Conservation (phyloP, 225 moss, liverwort and hornwort genomes). For the Rhytidiadelphus loreus region DNA sequence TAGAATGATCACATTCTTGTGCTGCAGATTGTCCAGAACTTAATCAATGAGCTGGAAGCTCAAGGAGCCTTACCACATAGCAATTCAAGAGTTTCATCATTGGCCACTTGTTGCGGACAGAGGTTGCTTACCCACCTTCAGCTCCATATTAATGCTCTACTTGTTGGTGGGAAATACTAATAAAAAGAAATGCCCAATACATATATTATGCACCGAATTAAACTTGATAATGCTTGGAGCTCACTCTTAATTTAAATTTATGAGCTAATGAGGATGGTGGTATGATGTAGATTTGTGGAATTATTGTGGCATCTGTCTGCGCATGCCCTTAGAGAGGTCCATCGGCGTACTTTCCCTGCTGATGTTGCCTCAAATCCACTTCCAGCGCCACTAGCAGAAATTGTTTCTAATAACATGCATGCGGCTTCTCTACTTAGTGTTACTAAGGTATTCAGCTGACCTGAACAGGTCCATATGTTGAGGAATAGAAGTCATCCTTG, state of each 20-base stretch:
- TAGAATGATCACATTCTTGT: background rate
- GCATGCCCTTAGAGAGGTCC: slow-evolving; percentile 90
- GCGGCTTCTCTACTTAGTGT: slow-evolving; percentile 86
- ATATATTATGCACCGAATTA: background rate
- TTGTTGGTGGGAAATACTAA: background rate
- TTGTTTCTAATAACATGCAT: slow-evolving; percentile 78
- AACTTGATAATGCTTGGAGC: background rate
- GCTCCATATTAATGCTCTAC: background rate
- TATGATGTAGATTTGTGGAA: slow-evolving; percentile 83
- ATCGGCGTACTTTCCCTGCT: slow-evolving; percentile 77
- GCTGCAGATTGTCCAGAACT: slow-evolving; percentile 87
- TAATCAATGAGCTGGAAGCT: slow-evolving; percentile 96
- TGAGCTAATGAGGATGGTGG: slow-evolving; percentile 23
- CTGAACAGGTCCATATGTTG: background rate
- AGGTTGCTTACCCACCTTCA: slow-evolving; percentile 38
- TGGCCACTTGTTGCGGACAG: slow-evolving; percentile 97
- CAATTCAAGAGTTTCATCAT: slow-evolving; percentile 94
- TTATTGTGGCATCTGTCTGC: slow-evolving; percentile 99
- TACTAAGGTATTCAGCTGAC: slow-evolving; percentile 62
- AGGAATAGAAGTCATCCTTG: background rate
- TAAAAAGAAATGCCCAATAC: background rate
- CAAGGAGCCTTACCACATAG: slow-evolving; percentile 96
- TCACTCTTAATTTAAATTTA: background rate
- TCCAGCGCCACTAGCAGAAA: slow-evolving; percentile 81
- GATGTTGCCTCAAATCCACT: slow-evolving; percentile 87